These are phyloP conservation scores for Pharnaceum exiguum DNA, from an alignment of 148 eudicot genomes.

Conservation along the genomic window DNA sequence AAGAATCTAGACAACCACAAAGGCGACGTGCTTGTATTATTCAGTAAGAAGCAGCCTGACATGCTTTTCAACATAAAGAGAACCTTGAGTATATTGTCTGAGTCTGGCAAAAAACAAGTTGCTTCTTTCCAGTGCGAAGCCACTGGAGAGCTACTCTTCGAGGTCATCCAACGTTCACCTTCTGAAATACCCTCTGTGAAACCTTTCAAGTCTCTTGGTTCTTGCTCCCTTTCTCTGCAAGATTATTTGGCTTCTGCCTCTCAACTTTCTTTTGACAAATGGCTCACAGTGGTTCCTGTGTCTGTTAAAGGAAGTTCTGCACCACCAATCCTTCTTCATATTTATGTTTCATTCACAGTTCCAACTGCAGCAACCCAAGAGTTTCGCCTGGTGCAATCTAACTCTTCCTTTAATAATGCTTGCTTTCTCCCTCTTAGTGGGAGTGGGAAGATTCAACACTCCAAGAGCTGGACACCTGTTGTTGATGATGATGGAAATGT, in stretches of 20 bases:
- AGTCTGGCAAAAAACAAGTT: conserved; percentile 4
- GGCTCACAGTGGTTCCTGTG: conserved; percentile 62
- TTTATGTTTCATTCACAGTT: conserved; percentile 65
- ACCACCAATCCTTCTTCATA: conserved; percentile 56
- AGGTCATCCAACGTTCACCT: conserved; percentile 35
- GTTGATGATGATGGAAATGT: conserved; percentile 61
- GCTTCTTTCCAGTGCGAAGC: conserved; percentile 16
- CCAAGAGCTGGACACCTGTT: conserved; percentile 49
- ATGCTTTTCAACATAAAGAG: neutral
- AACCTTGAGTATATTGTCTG: conserved; percentile 10
- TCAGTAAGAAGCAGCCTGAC: conserved; percentile 4
- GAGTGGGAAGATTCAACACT: conserved; percentile 29
- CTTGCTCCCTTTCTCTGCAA: conserved; percentile 55
- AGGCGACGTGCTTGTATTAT: neutral
- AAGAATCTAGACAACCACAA: neutral
- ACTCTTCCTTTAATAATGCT: conserved; percentile 37
- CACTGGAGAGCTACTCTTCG: conserved; percentile 32
- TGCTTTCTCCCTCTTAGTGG: conserved; percentile 53
- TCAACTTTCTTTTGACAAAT: conserved; percentile 61
- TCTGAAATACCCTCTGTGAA: conserved; percentile 37
- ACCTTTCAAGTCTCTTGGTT: conserved; percentile 51
- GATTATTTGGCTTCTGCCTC: conserved; percentile 42
- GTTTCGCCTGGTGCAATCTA: conserved; percentile 47
- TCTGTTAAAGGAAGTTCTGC: conserved; percentile 26
- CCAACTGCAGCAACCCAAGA: conserved; percentile 57